phyloP scores from a whole-genome alignment of 176 grass and related monocot species.

The Poa annua region DNA sequence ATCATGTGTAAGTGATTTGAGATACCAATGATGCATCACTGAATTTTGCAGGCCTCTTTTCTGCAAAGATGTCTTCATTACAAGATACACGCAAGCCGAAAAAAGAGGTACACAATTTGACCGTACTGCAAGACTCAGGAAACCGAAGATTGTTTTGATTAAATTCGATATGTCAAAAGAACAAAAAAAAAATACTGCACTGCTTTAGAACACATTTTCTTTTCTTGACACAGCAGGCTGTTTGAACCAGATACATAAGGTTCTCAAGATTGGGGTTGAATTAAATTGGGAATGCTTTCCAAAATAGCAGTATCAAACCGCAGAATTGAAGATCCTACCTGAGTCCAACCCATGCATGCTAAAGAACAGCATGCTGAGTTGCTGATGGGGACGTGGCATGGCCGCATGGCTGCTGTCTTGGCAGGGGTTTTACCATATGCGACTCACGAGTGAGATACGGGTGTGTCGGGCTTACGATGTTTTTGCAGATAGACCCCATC shows the following conservation, averaged over 20 bases:
- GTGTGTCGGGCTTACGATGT: background rate
- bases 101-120: constrained; percentile 75
- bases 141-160: constrained; percentile 1
- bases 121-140: background rate
- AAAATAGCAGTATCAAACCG: background rate
- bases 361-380: constrained; percentile 8
- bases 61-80: constrained; percentile 92
- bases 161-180: constrained; percentile 18
- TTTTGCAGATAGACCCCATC: constrained; percentile 6
- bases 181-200: constrained; percentile 23
- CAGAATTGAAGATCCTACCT: constrained; percentile 1
- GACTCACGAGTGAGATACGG: background rate
- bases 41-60: constrained; percentile 73
- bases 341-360: background rate
- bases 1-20: constrained; percentile 39
- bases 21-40: constrained; percentile 30
- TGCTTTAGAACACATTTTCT: background rate
- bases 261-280: background rate
- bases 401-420: background rate
- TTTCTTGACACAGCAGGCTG: constrained; percentile 7
- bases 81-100: constrained; percentile 75
- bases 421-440: constrained; percentile 1
- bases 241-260: constrained; percentile 17
- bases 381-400: constrained; percentile 6
- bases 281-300: constrained; percentile 10